Evolutionary conservation across 352 stramenopile species (phyloP).

Genomic region (Globisporangium perplexum): DNA sequence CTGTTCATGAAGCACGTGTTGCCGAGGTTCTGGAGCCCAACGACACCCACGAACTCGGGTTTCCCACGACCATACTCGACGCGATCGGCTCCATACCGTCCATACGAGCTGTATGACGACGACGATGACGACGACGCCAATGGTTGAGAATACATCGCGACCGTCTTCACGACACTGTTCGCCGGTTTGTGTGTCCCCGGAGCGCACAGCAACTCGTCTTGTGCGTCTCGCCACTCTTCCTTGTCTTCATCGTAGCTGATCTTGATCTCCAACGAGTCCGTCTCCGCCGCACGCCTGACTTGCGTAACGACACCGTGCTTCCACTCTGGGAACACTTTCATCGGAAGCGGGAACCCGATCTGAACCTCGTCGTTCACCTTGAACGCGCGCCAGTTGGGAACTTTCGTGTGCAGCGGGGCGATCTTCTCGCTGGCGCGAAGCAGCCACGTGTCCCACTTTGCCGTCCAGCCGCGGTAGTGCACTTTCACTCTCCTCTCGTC

Average conservation of each 20-base stretch:
- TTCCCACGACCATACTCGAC: constrained; percentile 42
- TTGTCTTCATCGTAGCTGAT: constrained; percentile 33
- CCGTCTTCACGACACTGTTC: constrained; percentile 24
- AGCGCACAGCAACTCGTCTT: constrained; percentile 59
- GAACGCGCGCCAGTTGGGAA: constrained; percentile 70
- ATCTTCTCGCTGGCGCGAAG: constrained; percentile 83
- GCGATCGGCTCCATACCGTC: constrained; percentile 28
- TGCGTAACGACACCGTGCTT: constrained; percentile 36
- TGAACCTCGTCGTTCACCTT: constrained; percentile 43
- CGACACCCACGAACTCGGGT: constrained; percentile 52
- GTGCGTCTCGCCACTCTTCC: constrained; percentile 46
- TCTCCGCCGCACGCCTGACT: constrained; percentile 16
- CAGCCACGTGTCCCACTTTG: constrained; percentile 97
- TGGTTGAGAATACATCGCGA: neutral
- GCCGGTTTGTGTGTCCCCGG: constrained; percentile 49
- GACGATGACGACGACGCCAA: constrained; percentile 9
- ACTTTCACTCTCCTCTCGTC: constrained; percentile 66
- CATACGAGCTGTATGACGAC: constrained; percentile 11
- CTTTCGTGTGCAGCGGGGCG: constrained; percentile 85
- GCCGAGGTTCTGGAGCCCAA: constrained; percentile 68
- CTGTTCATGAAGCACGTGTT: constrained; percentile 88
- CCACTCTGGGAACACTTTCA: constrained; percentile 58
- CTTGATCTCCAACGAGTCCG: constrained; percentile 27
- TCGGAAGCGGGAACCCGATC: constrained; percentile 27
- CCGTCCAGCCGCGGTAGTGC: constrained; percentile 96